These are phyloP conservation scores for Lodderomyces pseudojiufengensis DNA, from an alignment of 1,139 yeast species.

Conservation along the genomic window DNA sequence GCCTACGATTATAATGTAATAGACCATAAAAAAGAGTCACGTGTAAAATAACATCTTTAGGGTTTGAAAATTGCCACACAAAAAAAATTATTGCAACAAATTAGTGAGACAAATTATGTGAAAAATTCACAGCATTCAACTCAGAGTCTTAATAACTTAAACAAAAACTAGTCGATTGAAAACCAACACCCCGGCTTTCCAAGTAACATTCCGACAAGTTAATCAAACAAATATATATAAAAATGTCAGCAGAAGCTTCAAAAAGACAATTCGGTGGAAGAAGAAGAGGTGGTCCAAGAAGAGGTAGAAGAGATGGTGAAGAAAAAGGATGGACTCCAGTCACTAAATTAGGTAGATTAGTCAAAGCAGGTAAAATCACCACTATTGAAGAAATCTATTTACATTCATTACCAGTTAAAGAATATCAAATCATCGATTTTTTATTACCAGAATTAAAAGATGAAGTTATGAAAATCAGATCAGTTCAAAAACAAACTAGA, in stretches of 20 bases:
- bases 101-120: no score
- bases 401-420: constrained; percentile 99
- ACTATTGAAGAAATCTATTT: constrained; percentile 97
- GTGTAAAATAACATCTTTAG: no score
- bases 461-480: constrained; percentile 99
- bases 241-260: constrained; percentile 65
- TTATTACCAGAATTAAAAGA: constrained; percentile 95
- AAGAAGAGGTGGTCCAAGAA: constrained; percentile 49
- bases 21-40: no score
- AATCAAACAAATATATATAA: constrained; percentile 13
- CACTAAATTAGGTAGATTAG: constrained; percentile 99
- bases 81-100: no score
- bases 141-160: no score
- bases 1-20: no score
- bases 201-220: constrained; percentile 76
- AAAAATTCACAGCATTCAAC: no score
- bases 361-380: constrained; percentile 97
- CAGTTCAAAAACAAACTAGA: constrained; percentile 99
- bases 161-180: constrained; percentile 62
- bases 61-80: no score
- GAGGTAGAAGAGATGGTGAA: constrained; percentile 74
- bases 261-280: constrained; percentile 61
- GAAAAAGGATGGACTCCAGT: constrained; percentile 99
- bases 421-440: constrained; percentile 96
- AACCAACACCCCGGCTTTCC: constrained; percentile 92